A percentile compares a stretch with the other conserved stretches of the same genome.
These are phyloP conservation scores for Plantago coronopus DNA, from an alignment of 305 asterid genomes.

Conservation along the genomic window DNA sequence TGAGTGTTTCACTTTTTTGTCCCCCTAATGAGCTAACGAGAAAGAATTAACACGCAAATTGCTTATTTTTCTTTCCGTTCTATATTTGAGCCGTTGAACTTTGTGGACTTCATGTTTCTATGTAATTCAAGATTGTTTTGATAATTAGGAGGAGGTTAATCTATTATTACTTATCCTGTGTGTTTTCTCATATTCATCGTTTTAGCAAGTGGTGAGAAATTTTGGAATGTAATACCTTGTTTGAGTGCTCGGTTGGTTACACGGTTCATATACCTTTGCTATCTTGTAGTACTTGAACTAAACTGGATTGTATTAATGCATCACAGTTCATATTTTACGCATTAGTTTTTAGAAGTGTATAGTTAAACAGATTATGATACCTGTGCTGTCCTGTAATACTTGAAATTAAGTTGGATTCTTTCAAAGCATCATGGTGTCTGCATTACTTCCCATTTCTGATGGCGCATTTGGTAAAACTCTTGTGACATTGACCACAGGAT, in stretches of 20 bases:
- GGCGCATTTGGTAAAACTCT: conserved; percentile 12
- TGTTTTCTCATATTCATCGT: background rate
- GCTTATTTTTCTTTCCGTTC: too few relatives aligned
- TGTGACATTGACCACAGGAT: conserved; percentile 16
- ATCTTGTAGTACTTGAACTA: too few relatives aligned
- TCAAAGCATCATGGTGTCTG: background rate
- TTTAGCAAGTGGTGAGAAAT: background rate
- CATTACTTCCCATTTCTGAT: too few relatives aligned
- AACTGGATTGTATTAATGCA: background rate
- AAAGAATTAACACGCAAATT: too few relatives aligned
- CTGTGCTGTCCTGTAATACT: background rate
- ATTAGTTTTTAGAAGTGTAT: background rate
- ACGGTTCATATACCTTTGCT: too few relatives aligned
- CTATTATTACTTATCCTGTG: background rate
- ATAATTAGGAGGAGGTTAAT: background rate
- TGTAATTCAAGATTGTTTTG: background rate
- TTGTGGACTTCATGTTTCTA: too few relatives aligned
- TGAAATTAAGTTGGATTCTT: background rate
- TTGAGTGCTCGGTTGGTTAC: too few relatives aligned
- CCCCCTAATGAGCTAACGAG: too few relatives aligned
- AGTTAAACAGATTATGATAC: background rate
- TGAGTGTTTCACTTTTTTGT: too few relatives aligned
- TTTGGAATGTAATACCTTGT: too few relatives aligned
- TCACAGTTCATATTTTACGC: background rate
- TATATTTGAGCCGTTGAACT: too few relatives aligned